Base-by-base conservation (phyloP, 1,284 basidiomycete species). In the Trametes hirsuta region DNA sequence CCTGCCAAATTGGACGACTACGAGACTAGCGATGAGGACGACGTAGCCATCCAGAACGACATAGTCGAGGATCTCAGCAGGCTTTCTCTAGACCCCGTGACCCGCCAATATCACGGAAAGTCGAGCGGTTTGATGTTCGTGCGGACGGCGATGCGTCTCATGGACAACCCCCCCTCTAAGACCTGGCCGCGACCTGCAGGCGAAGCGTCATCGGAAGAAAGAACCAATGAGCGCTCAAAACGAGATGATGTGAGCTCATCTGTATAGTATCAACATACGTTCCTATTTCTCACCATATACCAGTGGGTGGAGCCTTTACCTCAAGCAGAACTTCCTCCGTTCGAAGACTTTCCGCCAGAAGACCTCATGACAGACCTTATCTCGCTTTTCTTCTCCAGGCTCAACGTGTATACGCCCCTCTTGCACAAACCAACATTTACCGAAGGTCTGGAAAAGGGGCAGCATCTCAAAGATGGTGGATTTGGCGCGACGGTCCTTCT, bases 361-460 rank as follows among this genome's bases (percentile, higher is more conserved):
- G 60, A 63, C 4, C 61, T 69, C 21, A 61, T 79, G 15, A 60
- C 66, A 4, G 53, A 53, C 1, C 75, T 88, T 22, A 74, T 85
- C 61, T 77, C 81, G 34, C 71, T 77, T 9, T 86, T 80, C 66
- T 87, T 87, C 66, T 54, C 64, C 2, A 60, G 77, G 49, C 58
- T 76, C 61, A 81, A 84, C 64, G 60, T 66, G 2, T 74, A 76
- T 59, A 71, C 79, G 15, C 82, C 83, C 1, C 68, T 87, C 2
- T 71, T 88, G 4, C 84, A 86, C 67, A 75, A 76, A 0, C 75
- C 76, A 25, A 77, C 81, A 8, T 85, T 86, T 66, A 72, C 79
- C 48, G 64, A 71, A 4, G 71, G 77, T 18, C 72, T 81, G 35
- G 62, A 69, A 30, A 72, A 75, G 10, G 75, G 77, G 0, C 67